Conservation (phyloP, 106 monocot species). For the Agapanthus africanus region DNA sequence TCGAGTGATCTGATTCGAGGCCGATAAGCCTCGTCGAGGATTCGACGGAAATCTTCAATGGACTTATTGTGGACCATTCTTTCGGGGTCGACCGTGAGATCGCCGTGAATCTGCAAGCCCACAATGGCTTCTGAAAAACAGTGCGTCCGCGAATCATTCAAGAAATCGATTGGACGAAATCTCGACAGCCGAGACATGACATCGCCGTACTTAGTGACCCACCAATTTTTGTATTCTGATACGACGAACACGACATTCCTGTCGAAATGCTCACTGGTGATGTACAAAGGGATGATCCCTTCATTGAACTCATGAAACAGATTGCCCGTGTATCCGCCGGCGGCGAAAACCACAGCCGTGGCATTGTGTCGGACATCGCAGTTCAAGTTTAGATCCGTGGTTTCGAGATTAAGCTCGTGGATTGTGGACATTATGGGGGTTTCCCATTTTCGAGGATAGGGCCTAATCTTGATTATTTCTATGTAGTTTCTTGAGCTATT, state of each 20-base stretch:
- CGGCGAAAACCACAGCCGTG: constrained; percentile 57
- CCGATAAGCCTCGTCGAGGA: neutral
- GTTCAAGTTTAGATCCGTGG: neutral
- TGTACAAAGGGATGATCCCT: constrained; percentile 52
- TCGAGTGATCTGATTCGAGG: neutral
- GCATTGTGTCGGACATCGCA: constrained; percentile 50
- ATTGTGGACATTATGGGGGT: constrained; percentile 23
- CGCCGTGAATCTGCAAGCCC: constrained; percentile 29
- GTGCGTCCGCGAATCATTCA: constrained; percentile 31
- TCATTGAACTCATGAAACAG: constrained; percentile 61
- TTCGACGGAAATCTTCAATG: constrained; percentile 3
- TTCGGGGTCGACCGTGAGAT: constrained; percentile 26
- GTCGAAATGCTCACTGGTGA: constrained; percentile 36
- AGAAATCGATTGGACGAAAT: constrained; percentile 27
- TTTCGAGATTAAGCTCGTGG: constrained; percentile 26
- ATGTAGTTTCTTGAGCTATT: neutral
- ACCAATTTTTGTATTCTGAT: constrained; percentile 48
- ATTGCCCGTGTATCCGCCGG: constrained; percentile 77
- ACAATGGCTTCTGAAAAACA: constrained; percentile 37
- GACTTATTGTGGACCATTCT: constrained; percentile 16
- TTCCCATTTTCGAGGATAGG: constrained; percentile 68
- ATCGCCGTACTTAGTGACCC: constrained; percentile 42
- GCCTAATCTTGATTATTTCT: constrained; percentile 17
- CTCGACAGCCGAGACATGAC: constrained; percentile 39
- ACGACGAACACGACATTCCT: constrained; percentile 36